Conservation (phyloP, 2,329 filamentous ascomycete genomes). For the Aspergillus proliferans region DNA sequence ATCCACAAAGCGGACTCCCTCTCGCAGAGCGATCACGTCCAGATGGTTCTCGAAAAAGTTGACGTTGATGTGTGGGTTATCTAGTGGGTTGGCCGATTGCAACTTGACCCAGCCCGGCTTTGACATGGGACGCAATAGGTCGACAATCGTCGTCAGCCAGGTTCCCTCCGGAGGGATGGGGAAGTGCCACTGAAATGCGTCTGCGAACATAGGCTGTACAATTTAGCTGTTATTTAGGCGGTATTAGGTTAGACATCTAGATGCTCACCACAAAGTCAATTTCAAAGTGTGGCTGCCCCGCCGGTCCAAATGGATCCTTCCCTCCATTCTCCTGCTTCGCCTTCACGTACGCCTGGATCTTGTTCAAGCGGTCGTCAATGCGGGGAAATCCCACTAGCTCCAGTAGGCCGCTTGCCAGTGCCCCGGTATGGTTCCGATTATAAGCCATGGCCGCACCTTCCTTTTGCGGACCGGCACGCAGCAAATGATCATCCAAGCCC, state of each 20-base stretch:
- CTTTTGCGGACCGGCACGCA: constrained; percentile 30
- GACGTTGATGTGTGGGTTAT: constrained; percentile 35
- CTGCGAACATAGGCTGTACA: constrained; percentile 46
- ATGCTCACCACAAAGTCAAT: constrained; percentile 50
- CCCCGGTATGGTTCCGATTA: constrained; percentile 36
- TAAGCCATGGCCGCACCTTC: constrained; percentile 29
- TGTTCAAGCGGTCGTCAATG: constrained; percentile 33
- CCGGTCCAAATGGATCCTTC: constrained; percentile 49
- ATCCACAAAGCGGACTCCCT: constrained; percentile 49
- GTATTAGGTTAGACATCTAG: constrained; percentile 43
- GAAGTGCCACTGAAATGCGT: constrained; percentile 45
- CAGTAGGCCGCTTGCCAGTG: constrained; percentile 13
- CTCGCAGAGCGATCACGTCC: constrained; percentile 51
- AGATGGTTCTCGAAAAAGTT: constrained; percentile 44
- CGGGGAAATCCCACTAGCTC: constrained; percentile 13
- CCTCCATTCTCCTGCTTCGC: constrained; percentile 35
- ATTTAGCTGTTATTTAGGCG: constrained; percentile 12
- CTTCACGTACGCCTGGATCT: constrained; percentile 41
- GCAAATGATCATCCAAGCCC: constrained; percentile 31
- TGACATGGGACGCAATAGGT: constrained; percentile 42
- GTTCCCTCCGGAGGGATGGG: constrained; percentile 38
- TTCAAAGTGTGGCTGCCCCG: constrained; percentile 55
- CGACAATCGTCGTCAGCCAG: constrained; percentile 51
- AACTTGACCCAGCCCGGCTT: constrained; percentile 37
- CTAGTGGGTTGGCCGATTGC: constrained; percentile 29